Conservation (phyloP, 495 filamentous ascomycete species). For the Penicillium tannophilum region DNA sequence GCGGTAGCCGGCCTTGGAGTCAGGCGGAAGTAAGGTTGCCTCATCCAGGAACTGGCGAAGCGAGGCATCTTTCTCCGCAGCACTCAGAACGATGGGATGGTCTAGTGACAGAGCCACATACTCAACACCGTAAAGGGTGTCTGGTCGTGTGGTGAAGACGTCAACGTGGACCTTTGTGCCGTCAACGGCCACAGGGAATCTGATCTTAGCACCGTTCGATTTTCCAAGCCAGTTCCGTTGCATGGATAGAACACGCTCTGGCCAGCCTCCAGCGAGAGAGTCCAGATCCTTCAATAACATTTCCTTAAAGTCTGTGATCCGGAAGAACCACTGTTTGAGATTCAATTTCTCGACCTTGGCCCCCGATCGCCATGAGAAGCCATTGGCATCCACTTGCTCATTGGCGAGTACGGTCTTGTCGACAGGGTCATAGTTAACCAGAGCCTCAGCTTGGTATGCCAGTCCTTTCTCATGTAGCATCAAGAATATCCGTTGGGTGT, state of each 20-base stretch:
- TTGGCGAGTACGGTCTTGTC: conserved; percentile 90
- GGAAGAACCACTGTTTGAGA: conserved; percentile 89
- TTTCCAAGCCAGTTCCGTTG: conserved; percentile 89
- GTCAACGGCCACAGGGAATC: conserved; percentile 58
- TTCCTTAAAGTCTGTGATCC: conserved; percentile 77
- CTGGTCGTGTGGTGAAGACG: conserved; percentile 81
- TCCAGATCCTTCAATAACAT: conserved; percentile 74
- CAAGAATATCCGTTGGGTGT: conserved; percentile 84
- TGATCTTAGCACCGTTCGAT: conserved; percentile 70
- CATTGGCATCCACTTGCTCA: conserved; percentile 84
- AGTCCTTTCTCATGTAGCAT: conserved; percentile 69
- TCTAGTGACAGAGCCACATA: conserved; percentile 77
- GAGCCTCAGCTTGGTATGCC: conserved; percentile 75
- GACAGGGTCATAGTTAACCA: conserved; percentile 89
- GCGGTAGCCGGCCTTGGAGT: conserved; percentile 75
- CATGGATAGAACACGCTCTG: conserved; percentile 78
- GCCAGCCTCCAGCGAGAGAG: conserved; percentile 67
- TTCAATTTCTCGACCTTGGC: conserved; percentile 79
- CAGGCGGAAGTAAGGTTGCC: conserved; percentile 60
- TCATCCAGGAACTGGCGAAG: conserved; percentile 69
- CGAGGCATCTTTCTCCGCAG: conserved; percentile 59
- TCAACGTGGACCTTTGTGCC: conserved; percentile 54
- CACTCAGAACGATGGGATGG: conserved; percentile 66
- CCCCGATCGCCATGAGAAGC: conserved; percentile 84
- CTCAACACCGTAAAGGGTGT: conserved; percentile 82